Evolutionary conservation across 345 rosid genomes (phyloP).

Genomic region (Eucalyptus leucophloia): DNA sequence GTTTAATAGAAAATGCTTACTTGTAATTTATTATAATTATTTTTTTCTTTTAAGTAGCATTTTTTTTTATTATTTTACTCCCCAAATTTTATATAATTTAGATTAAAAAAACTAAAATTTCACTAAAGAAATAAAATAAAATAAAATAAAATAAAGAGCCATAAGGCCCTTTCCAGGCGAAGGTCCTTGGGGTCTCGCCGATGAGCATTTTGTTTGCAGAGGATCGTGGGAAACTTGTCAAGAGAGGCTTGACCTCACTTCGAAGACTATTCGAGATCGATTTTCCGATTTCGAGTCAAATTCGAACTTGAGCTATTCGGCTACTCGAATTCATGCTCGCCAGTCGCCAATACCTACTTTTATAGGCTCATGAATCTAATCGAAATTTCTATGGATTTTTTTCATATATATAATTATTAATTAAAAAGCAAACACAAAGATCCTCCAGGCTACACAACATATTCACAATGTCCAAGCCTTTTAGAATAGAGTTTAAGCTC

Average conservation of each 20-base stretch:
- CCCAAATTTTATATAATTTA: not conserved
- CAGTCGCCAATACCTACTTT: no score
- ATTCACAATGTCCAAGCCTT: no score
- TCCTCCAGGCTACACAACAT: no score
- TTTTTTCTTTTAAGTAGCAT: not conserved
- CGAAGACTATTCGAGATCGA: not conserved
- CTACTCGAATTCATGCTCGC: not conserved
- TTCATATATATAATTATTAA: no score
- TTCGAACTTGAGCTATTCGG: not conserved
- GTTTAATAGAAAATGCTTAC: accelerated
- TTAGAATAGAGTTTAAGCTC: no score
- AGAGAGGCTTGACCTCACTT: not conserved
- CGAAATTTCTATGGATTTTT: no score
- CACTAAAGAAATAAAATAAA: not conserved
- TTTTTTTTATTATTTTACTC: not conserved
- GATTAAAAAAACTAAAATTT: not conserved
- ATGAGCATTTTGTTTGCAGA: not conserved
- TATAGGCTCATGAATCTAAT: no score
- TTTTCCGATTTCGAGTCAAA: not conserved
- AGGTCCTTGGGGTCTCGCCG: not conserved
- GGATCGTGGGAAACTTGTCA: not conserved
- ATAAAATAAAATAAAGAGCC: not conserved
- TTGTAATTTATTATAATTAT: accelerated
- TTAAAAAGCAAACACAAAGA: no score
- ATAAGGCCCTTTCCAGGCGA: not conserved